These are phyloP conservation scores for Suillus decipiens DNA, from an alignment of 768 basidiomycete genomes.

Conservation along the genomic window DNA sequence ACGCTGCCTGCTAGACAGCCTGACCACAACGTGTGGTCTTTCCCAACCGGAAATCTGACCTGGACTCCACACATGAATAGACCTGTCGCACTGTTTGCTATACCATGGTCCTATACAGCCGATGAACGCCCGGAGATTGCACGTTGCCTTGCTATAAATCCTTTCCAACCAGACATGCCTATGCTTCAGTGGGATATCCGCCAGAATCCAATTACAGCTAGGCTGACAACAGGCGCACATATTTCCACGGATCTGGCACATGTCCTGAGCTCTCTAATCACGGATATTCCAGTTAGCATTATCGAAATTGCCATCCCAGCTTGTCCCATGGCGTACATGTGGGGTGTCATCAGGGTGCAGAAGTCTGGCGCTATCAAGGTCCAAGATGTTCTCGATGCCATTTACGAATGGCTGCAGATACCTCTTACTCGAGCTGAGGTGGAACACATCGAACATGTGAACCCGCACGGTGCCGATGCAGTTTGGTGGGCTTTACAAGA, in stretches of 20 bases:
- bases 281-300: slow-evolving; percentile 21
- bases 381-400: slow-evolving; percentile 48
- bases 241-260: slow-evolving; percentile 25
- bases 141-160: slow-evolving; percentile 34
- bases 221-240: slow-evolving; percentile 31
- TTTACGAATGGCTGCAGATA: slow-evolving; percentile 49
- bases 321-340: slow-evolving; percentile 29
- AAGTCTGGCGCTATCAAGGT: slow-evolving; percentile 45
- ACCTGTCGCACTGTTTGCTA: slow-evolving; percentile 28
- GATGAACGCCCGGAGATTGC: slow-evolving; percentile 27
- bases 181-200: slow-evolving; percentile 39
- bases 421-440: slow-evolving; percentile 39
- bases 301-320: slow-evolving; percentile 29
- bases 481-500: slow-evolving; percentile 30
- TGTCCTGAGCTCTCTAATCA: slow-evolving; percentile 26
- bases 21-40: slow-evolving; percentile 26
- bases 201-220: slow-evolving; percentile 33
- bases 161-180: slow-evolving; percentile 29
- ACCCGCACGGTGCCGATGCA: slow-evolving; percentile 21
- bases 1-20: slow-evolving; percentile 22
- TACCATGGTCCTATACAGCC: slow-evolving; percentile 19
- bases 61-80: slow-evolving; percentile 29
- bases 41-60: slow-evolving; percentile 25
- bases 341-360: slow-evolving; percentile 30
- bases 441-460: slow-evolving; percentile 19